A percentile compares a stretch with the other conserved stretches of the same genome.
These are phyloP conservation scores for Fusarium sp. DNA, from an alignment of 2,329 filamentous ascomycete genomes.

Conservation along the genomic window DNA sequence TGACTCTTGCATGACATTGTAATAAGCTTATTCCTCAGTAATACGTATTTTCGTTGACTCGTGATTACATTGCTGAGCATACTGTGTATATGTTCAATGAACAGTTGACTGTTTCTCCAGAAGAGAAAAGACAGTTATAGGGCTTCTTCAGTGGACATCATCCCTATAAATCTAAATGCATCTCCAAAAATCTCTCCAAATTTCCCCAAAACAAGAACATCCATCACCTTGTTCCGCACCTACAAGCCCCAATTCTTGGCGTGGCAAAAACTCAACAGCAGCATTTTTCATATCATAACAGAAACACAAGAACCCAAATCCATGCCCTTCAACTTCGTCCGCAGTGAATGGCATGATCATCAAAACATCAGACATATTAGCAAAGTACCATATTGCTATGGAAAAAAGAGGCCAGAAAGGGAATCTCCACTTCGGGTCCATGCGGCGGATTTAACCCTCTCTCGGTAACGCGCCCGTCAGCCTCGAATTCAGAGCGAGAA, in stretches of 20 bases:
- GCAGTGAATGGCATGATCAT: not conserved
- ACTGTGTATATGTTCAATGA: too few species aligned
- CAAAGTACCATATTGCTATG: not conserved
- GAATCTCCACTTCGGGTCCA: slow-evolving; percentile 26
- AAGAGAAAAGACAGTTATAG: not conserved
- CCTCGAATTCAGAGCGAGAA: slow-evolving; percentile 24
- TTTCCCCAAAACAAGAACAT: slow-evolving; percentile 1
- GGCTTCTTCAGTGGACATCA: not conserved
- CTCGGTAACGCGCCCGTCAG: slow-evolving; percentile 32
- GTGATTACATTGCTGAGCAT: not conserved
- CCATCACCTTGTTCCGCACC: not conserved
- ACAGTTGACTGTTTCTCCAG: too few species aligned
- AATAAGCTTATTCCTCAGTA: not conserved
- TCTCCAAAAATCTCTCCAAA: slow-evolving; percentile 20
- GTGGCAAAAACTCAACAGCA: not conserved
- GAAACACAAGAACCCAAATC: not conserved
- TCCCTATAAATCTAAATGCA: not conserved
- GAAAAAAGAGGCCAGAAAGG: not conserved
- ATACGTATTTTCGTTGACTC: not conserved
- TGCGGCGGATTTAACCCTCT: slow-evolving; percentile 3
- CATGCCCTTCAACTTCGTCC: not conserved
- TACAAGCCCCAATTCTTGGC: not conserved
- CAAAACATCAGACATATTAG: not conserved
- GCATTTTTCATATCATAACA: not conserved
- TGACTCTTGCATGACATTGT: slow-evolving; percentile 15